Base-by-base conservation (phyloP, 2,329 filamentous ascomycete genomes). In the Penicillium frequentans region DNA sequence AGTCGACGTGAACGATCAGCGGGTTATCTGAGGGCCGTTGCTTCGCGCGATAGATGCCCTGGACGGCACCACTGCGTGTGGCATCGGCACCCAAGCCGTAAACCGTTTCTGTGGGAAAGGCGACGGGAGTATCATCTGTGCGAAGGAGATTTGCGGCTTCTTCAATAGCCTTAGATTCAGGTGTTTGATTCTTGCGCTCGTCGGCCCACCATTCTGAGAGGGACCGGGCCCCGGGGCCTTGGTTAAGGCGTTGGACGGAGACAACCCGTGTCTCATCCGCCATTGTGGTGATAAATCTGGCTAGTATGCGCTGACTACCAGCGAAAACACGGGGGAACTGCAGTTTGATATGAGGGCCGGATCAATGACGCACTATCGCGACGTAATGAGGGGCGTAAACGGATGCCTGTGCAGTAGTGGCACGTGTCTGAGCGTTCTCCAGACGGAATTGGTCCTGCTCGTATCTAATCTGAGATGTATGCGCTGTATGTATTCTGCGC, bases 21-120 rank as follows among this genome's bases (percentile, higher is more conserved):
- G 95, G 95, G 73, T 99, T 99, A 71, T 99, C 95, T 7, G 89
- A 90, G 3, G 95, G 95, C 54, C 95, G 81, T 55, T 91, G 90
- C 77, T 99, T 99, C 52, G 91, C 92, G 23, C 85, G 82, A 74
- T 95, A 99, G 64, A 99, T 99, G n/a, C 92, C 93, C 69, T 84
- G 86, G 7, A 98, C 93, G 2, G 93, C 90, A 24, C 79, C 81
- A 68, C 88, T 91, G 66, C 91, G 85, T 26, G 93, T 98, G 11
- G 95, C 95, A 77, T 98, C 95, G 14, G 95, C 95, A n/a, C 92
- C 95, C 8, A 99, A 83, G 0, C 95, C 95, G 72, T 99, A 99
- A 0, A 99, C 95, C 0, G 95, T 99, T 77, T 99, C 95, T 0
- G 95, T 99, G 0, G 95, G 95, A 71, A 99, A 99, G 1, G 91